A percentile compares a stretch with the other conserved stretches of the same genome.
These are phyloP conservation scores for Leucaena leucocephala DNA, from an alignment of 306 rosid genomes.

Conservation along the genomic window DNA sequence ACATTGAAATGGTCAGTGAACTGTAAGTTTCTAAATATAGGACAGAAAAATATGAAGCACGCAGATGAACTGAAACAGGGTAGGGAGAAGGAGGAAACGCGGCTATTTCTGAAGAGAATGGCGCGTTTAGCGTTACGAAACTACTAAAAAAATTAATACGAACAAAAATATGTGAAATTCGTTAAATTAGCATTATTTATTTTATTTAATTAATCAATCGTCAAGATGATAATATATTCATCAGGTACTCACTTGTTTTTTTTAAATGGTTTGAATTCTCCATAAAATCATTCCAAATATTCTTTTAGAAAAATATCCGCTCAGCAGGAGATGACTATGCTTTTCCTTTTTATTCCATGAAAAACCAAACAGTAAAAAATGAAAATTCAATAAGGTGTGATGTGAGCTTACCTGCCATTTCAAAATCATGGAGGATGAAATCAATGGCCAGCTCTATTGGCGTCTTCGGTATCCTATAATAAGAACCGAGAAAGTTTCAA, in stretches of 20 bases:
- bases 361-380: slow-evolving; percentile 16
- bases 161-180: not conserved
- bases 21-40: not conserved
- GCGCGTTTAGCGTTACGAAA: not conserved
- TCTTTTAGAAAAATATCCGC: not conserved
- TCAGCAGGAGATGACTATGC: slow-evolving; percentile 1
- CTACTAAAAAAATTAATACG: not conserved
- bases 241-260: not conserved
- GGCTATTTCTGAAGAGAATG: not conserved
- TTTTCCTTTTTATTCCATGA: not conserved
- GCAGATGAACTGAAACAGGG: not conserved
- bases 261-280: not conserved
- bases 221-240: not conserved
- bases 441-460: slow-evolving; percentile 76
- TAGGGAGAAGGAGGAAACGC: not conserved
- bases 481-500: slow-evolving; percentile 16
- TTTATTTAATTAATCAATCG: not conserved
- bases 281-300: not conserved
- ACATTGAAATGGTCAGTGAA: not conserved
- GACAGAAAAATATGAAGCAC: not conserved
- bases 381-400: not conserved
- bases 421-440: slow-evolving; percentile 78
- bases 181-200: not conserved
- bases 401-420: slow-evolving; percentile 74
- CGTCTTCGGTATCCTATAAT: slow-evolving; percentile 34